A percentile compares a stretch with the other conserved stretches of the same genome.
phyloP scores from a whole-genome alignment of 192 early-diverging fungal genomes.

The Jimgerdemannia lactiflua region DNA sequence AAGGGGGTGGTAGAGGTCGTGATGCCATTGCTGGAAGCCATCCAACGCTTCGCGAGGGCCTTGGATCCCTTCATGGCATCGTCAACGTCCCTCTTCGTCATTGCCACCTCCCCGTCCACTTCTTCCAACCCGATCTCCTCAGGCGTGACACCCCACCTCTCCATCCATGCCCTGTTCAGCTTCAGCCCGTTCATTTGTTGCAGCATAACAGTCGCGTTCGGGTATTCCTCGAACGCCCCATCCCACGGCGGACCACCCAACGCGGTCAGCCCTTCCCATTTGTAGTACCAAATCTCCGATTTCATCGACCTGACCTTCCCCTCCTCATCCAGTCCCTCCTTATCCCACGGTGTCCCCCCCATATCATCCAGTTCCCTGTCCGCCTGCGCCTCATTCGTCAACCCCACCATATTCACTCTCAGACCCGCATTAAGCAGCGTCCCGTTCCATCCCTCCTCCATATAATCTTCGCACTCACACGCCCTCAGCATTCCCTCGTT shows the following conservation, averaged over 20 bases:
- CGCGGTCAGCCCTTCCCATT: slow-evolving; percentile 46
- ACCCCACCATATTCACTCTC: slow-evolving; percentile 11
- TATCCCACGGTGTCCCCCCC: slow-evolving; percentile 8
- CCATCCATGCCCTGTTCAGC: not conserved
- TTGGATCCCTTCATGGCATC: not conserved
- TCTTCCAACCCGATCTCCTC: not conserved
- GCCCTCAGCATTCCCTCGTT: slow-evolving; percentile 4
- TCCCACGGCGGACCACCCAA: slow-evolving; percentile 36
- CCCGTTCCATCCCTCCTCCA: slow-evolving; percentile 24
- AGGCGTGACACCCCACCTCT: not conserved
- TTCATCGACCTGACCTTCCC: not conserved
- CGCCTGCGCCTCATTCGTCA: slow-evolving; percentile 13
- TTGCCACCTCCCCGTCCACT: not conserved
- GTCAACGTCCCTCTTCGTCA: not conserved
- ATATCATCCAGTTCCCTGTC: slow-evolving; percentile 4
- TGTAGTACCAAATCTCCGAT: slow-evolving; percentile 26
- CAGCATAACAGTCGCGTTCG: not conserved
- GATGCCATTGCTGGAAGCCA: not conserved
- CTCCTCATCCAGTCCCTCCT: not conserved
- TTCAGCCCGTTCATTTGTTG: not conserved
- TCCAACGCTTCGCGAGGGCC: slow-evolving; percentile 8
- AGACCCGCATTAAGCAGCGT: slow-evolving; percentile 18
- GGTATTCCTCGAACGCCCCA: slow-evolving; percentile 7
- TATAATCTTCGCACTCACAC: slow-evolving; percentile 48
- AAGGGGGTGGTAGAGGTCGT: too few species aligned